These are phyloP conservation scores for Xylaria sp. DNA, from an alignment of 2,329 filamentous ascomycete species.

Conservation along the genomic window DNA sequence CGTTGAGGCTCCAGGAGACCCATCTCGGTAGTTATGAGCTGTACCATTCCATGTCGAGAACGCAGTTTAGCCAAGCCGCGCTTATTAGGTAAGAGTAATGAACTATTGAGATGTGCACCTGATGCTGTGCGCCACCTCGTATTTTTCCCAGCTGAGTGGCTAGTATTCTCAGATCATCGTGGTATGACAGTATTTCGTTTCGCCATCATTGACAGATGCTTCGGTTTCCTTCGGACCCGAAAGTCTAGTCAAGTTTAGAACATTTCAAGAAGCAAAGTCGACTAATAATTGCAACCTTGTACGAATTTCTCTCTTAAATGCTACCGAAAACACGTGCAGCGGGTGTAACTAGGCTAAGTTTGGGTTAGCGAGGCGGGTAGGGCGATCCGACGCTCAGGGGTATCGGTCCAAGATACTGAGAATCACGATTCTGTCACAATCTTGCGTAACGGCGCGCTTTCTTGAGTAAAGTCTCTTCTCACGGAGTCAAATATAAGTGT, in stretches of 20 bases:
- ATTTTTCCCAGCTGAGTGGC: conserved; percentile 17
- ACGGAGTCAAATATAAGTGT: not conserved
- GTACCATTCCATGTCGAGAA: not conserved
- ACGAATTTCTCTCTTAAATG: not conserved
- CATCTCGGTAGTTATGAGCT: conserved; percentile 11
- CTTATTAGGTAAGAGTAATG: not conserved
- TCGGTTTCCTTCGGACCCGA: not conserved
- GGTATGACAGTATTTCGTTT: not conserved
- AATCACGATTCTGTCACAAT: not conserved
- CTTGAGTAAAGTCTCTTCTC: not conserved
- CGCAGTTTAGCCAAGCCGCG: not conserved
- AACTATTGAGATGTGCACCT: not conserved
- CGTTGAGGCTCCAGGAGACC: conserved; percentile 12
- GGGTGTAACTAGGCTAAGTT: not conserved
- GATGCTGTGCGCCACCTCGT: conserved; percentile 19
- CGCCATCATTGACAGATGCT: not conserved
- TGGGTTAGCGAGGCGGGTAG: not conserved
- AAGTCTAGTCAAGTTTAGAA: not conserved
- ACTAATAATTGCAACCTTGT: not conserved
- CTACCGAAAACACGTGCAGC: not conserved
- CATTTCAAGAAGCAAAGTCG: not conserved
- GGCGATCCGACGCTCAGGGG: conserved; percentile 1
- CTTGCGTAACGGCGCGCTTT: not conserved
- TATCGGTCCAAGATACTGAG: not conserved
- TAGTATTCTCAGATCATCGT: not conserved